Percentiles rank a stretch among this genome's conserved stretches.
Evolutionary conservation across 345 rosid species (phyloP).

Genomic region (Pelargonium nanum): DNA sequence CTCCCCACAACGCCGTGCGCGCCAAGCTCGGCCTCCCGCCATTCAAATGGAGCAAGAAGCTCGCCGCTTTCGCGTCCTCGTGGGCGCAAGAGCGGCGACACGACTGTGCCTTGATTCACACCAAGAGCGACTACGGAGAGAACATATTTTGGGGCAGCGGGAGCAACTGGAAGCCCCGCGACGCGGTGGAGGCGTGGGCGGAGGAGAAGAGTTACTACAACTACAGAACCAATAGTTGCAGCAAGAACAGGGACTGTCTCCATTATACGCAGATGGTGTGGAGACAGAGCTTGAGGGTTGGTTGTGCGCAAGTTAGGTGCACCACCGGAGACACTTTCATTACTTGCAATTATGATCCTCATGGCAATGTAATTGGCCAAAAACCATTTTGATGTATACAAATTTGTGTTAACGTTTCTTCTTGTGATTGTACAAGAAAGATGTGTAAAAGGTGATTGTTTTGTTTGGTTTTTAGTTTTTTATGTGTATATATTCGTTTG

Average conservation of each 20-base stretch:
- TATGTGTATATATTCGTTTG: too few species aligned
- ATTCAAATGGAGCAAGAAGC: slow-evolving; percentile 44
- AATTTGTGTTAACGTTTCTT: neutral
- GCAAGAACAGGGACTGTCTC: slow-evolving; percentile 25
- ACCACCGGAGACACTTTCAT: slow-evolving; percentile 41
- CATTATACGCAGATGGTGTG: slow-evolving; percentile 64
- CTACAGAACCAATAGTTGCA: slow-evolving; percentile 33
- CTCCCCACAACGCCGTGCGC: slow-evolving; percentile 37
- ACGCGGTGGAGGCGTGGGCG: slow-evolving; percentile 48
- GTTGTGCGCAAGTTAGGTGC: slow-evolving; percentile 42
- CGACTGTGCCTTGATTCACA: slow-evolving; percentile 46
- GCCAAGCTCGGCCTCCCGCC: slow-evolving; percentile 39
- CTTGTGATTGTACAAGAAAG: too few species aligned
- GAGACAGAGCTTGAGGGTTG: slow-evolving; percentile 44
- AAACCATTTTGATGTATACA: slow-evolving; percentile 35
- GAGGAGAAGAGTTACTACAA: slow-evolving; percentile 38
- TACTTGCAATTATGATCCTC: slow-evolving; percentile 54
- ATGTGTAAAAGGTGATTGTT: too few species aligned
- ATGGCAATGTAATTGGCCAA: slow-evolving; percentile 49
- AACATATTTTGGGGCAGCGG: slow-evolving; percentile 63
- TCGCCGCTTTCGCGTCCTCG: slow-evolving; percentile 33
- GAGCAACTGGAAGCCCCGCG: slow-evolving; percentile 30
- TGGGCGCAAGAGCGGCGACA: slow-evolving; percentile 30
- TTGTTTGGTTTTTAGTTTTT: too few species aligned
- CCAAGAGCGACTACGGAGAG: slow-evolving; percentile 42